Conservation (phyloP, 441 rosid genomes). For the Biscutella laevigata region DNA sequence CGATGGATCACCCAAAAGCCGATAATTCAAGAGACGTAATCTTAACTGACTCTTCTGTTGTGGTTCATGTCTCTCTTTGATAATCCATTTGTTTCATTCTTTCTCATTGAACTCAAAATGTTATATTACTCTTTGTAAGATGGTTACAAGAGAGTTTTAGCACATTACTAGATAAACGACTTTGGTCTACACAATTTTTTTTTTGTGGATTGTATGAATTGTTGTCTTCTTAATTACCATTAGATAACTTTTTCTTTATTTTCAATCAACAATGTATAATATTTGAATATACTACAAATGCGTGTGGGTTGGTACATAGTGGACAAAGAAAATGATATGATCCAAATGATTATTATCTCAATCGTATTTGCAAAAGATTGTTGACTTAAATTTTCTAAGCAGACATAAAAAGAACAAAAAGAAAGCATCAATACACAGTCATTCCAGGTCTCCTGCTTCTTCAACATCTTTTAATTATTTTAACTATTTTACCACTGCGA, state of each 20-base stretch:
- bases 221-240: too few species aligned
- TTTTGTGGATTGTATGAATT: too few species aligned
- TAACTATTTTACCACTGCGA: too few species aligned
- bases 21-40: conserved; percentile 51
- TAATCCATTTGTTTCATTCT: not conserved
- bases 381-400: conserved; percentile 3
- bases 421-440: conserved; percentile 1
- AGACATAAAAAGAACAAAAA: not conserved
- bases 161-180: too few species aligned
- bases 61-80: conserved; percentile 46
- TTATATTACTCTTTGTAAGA: too few species aligned
- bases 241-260: too few species aligned
- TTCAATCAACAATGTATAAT: too few species aligned
- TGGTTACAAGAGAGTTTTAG: too few species aligned
- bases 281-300: not conserved
- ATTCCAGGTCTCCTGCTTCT: conserved; percentile 1
- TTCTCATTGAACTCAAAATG: not conserved
- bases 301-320: not conserved
- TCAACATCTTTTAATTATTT: too few species aligned
- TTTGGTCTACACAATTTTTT: too few species aligned
- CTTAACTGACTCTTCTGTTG: conserved; percentile 44
- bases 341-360: conserved; percentile 13
- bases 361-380: conserved; percentile 12
- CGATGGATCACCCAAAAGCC: conserved; percentile 63
- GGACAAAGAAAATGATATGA: not conserved